Evolutionary conservation across 768 basidiomycete genomes (phyloP), one percentile per base, ranked within the genome.

Genomic region (Suillus plorans): DNA sequence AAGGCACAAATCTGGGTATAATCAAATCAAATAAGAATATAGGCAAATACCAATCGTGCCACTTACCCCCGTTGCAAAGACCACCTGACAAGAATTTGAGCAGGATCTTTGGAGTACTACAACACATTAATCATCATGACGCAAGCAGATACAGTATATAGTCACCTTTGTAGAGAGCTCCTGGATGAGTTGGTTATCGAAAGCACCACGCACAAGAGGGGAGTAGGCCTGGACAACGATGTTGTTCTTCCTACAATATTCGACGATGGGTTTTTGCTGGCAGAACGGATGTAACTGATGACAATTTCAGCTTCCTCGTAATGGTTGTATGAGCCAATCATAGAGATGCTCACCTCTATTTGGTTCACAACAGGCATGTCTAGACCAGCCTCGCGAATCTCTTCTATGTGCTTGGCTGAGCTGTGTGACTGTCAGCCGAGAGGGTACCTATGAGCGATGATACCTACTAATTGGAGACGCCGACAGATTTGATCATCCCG

Each of bases 51-150:
- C 42, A 8, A 41, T 18, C 69, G 45, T 34, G n/a, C 8, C 34
- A 74, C 82, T 64, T 69, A 90, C 89, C 86, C 86, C 68, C 82
- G 84, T 71, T 95, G 94, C 18, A 97, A 78, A 20, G 92, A 93
- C 91, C 93, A 95, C 16, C 94, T 85, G 62, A 95, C 78, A 22
- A 95, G 81, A 44, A 95, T 80, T 69, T 95, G 94, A 37, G 91
- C 86, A 18, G 84, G 82, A 44, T 85, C 83, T 60, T 85, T 84
- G 52, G 78, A 73, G 69, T 86, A 76, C 86, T 90, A 64, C 14
- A 25, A 28, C 25, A 7, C 10, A 28, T 58, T 5, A 52, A 28
- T 20, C 18, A 41, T 6, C 3, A 28, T 28, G 39, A 25, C 57
- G 16, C 39, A 18, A 41, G 39, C 10, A 28, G 16, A 28, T 14